Conservation (phyloP, 2,329 filamentous ascomycete species). For the Talaromyces piceae region DNA sequence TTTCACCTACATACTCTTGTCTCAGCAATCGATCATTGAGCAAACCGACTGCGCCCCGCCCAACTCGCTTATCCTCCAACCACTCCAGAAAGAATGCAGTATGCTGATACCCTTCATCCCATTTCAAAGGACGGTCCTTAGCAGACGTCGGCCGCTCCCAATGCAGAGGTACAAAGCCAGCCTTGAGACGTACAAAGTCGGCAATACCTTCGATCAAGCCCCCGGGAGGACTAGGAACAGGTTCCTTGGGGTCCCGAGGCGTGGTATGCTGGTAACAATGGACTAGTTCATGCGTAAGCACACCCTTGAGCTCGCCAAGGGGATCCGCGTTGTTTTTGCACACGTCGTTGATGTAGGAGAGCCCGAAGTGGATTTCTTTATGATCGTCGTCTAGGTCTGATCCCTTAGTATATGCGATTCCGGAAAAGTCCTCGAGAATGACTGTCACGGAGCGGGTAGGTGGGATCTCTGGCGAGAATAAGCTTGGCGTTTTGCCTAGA, state of each 20-base stretch:
- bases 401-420: slow-evolving; percentile 84
- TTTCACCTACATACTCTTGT: slow-evolving; percentile 29
- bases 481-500: slow-evolving; percentile 1
- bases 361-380: slow-evolving; percentile 86
- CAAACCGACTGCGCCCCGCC: slow-evolving; percentile 57
- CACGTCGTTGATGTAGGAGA: slow-evolving; percentile 57
- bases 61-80: slow-evolving; percentile 66
- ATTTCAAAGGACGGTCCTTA: slow-evolving; percentile 51
- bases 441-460: slow-evolving; percentile 81
- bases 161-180: slow-evolving; percentile 68
- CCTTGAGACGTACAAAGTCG: slow-evolving; percentile 79
- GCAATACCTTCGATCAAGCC: slow-evolving; percentile 87
- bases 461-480: slow-evolving; percentile 37
- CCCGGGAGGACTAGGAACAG: slow-evolving; percentile 44
- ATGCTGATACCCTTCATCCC: slow-evolving; percentile 84
- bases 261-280: slow-evolving; percentile 87
- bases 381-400: slow-evolving; percentile 72
- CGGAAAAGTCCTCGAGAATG: slow-evolving; percentile 68
- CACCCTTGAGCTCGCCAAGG: slow-evolving; percentile 64
- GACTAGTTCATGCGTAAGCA: slow-evolving; percentile 86
- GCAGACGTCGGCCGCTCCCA: slow-evolving; percentile 55
- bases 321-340: slow-evolving; percentile 19
- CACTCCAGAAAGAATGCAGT: slow-evolving; percentile 90
- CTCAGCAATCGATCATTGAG: slow-evolving; percentile 32
- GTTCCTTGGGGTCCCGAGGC: slow-evolving; percentile 29